Percentiles rank a stretch among this genome's conserved stretches.
Evolutionary conservation across 257 asterid species (phyloP).

Genomic region (Linderniella brevidens): DNA sequence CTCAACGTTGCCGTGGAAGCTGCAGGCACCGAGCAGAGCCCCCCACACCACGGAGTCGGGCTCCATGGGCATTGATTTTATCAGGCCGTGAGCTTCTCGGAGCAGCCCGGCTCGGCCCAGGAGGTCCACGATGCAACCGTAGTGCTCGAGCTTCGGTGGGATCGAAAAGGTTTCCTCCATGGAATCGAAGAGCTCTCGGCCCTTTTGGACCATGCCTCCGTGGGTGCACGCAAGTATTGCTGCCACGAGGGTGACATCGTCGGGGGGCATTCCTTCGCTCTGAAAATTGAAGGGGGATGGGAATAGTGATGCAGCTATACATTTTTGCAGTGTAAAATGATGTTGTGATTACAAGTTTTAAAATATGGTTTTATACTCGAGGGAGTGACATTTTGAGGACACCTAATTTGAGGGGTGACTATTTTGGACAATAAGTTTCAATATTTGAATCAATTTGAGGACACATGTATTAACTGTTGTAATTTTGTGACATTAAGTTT

Average conservation of each 20-base stretch:
- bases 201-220: constrained; percentile 46
- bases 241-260: constrained; percentile 79
- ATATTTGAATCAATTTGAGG: too few species aligned
- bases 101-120: constrained; percentile 64
- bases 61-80: constrained; percentile 57
- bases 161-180: constrained; percentile 24
- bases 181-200: constrained; percentile 32
- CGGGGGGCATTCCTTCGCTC: constrained; percentile 43
- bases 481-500: too few species aligned
- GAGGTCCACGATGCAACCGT: constrained; percentile 42
- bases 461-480: too few species aligned
- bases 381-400: too few species aligned
- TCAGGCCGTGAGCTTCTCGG: constrained; percentile 17
- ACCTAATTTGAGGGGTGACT: too few species aligned
- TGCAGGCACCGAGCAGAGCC: constrained; percentile 43
- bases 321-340: too few species aligned
- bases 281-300: constrained; percentile 17
- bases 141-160: constrained; percentile 47
- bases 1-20: constrained; percentile 61
- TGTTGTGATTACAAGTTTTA: too few species aligned
- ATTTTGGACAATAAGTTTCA: too few species aligned
- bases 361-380: too few species aligned
- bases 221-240: constrained; percentile 71
- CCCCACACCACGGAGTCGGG: constrained; percentile 84
- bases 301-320: not conserved